Evolutionary conservation across 169 alveolate genomes (phyloP).

Genomic region (Eimeria acervulina): DNA sequence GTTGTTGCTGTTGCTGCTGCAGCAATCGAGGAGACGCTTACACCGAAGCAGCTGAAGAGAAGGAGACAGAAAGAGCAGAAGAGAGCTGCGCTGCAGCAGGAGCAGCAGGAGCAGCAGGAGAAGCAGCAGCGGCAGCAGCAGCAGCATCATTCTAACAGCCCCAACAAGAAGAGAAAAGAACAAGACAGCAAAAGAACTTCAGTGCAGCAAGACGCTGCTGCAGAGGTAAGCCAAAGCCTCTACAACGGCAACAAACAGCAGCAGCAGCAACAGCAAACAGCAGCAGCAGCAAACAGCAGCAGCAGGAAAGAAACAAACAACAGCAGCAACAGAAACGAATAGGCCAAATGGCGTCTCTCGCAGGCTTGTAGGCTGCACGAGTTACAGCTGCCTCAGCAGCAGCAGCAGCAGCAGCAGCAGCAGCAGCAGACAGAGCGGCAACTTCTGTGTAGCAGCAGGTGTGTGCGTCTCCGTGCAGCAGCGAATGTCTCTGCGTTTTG

Average conservation of each 20-base stretch:
- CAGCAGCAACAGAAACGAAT: too few relatives aligned
- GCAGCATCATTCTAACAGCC: conserved; percentile 1
- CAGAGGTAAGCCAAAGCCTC: conserved; percentile 25
- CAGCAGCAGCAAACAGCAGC: not conserved
- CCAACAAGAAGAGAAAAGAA: not conserved
- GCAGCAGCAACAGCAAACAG: not conserved
- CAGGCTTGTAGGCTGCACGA: not conserved
- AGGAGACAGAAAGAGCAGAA: conserved; percentile 21
- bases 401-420: conserved; percentile 47
- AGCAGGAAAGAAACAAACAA: too few relatives aligned
- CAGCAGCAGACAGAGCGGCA: conserved; percentile 39
- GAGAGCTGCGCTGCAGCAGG: not conserved
- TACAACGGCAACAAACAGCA: not conserved
- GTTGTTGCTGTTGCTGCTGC: too few relatives aligned
- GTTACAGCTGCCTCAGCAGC: not conserved
- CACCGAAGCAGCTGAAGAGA: conserved; percentile 15
- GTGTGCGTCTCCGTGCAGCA: too few relatives aligned
- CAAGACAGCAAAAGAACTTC: not conserved
- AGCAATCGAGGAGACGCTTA: not conserved
- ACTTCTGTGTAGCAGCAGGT: not conserved
- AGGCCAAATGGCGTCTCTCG: not conserved
- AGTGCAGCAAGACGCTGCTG: not conserved
- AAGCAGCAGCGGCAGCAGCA: not conserved
- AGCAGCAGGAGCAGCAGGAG: conserved; percentile 7
- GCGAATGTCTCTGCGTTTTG: too few relatives aligned